Evolutionary conservation across 345 rosid genomes (phyloP), one percentile per base, ranked within the genome.

Genomic region (Gossypium stocksii): DNA sequence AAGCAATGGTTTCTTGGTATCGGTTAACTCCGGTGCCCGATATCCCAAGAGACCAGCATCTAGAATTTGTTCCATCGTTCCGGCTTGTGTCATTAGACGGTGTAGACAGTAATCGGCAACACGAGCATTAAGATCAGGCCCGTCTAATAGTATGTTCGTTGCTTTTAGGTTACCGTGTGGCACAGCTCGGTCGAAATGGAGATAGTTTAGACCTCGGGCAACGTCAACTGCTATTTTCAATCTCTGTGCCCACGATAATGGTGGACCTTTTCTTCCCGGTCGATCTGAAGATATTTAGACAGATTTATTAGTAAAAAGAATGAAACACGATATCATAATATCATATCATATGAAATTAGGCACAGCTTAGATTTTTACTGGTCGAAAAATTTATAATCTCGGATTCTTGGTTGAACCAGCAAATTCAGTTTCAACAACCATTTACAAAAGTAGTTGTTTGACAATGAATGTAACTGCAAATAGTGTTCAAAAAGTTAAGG

Each of bases 141-240:
- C 97, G 2, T 93, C 99, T 54, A 95, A 79, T 66, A 95, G 86
- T 68, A 95, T 64, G 71, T 95, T 95, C 16, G 97, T 83, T 27
- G 97, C 91, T 82, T 95, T 95, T 61, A 95, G 89, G 87, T 93
- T 95, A 46, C 99, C 99, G 0, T 95, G 99, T 23, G 99, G 99
- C 78, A 90, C 86, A 48, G 92, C 95, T n/a, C 99, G 90, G 73
- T 95, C 99, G 1, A 95, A 91, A 83, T 95, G 99, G 82, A 95
- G 98, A 65, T 95, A 95, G 84, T 95, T 95, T 70, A 95, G 90
- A 82, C 99, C 98, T 71, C 99, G 99, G 45, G 99, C 98, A n/a
- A 93, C 88, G 60, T 95, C 99, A 41, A 95, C 99, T 1, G 97
- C 92, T 23, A 93, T 83, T 84, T 89, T 95, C 48, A 95, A 87